A percentile compares a stretch with the other conserved stretches of the same genome.
Conservation (phyloP, 495 filamentous ascomycete genomes). For the Margaritispora aquatica region DNA sequence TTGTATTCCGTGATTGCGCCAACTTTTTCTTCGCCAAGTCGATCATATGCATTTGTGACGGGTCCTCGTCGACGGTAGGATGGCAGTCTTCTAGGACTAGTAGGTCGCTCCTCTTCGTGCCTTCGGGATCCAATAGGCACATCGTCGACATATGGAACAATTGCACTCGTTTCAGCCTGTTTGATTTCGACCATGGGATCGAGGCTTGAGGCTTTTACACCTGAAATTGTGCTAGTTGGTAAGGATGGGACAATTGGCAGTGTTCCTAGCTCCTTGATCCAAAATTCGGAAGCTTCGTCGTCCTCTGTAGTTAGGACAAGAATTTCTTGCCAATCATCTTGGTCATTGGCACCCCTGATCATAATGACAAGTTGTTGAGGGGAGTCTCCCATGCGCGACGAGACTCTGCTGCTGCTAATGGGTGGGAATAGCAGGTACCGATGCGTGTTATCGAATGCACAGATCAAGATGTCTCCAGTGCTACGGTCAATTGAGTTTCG, state of each 20-base stretch:
- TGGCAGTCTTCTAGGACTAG: not conserved
- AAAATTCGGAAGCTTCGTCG: conserved; percentile 72
- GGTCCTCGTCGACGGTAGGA: not conserved
- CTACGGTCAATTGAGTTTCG: conserved; percentile 60
- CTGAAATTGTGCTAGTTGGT: not conserved
- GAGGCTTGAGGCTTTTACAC: not conserved
- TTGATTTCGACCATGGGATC: not conserved
- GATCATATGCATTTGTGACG: not conserved
- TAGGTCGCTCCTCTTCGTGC: not conserved
- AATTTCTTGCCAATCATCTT: conserved; percentile 70
- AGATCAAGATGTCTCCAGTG: conserved; percentile 79
- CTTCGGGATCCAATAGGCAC: conserved; percentile 21
- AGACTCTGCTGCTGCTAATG: conserved; percentile 58
- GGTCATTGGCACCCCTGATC: conserved; percentile 57
- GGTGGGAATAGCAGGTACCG: conserved; percentile 90
- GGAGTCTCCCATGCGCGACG: conserved; percentile 70
- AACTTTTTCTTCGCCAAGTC: not conserved
- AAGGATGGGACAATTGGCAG: conserved; percentile 65
- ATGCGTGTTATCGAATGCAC: conserved; percentile 69
- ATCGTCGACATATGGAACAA: not conserved
- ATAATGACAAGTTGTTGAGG: conserved; percentile 72
- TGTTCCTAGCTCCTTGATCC: conserved; percentile 76
- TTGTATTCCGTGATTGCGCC: not conserved
- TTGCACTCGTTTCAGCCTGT: not conserved
- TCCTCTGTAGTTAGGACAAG: conserved; percentile 64